Percentiles rank a stretch among this genome's conserved stretches.
phyloP scores from a whole-genome alignment of 495 filamentous ascomycete genomes.

The Thozetella sp. region DNA sequence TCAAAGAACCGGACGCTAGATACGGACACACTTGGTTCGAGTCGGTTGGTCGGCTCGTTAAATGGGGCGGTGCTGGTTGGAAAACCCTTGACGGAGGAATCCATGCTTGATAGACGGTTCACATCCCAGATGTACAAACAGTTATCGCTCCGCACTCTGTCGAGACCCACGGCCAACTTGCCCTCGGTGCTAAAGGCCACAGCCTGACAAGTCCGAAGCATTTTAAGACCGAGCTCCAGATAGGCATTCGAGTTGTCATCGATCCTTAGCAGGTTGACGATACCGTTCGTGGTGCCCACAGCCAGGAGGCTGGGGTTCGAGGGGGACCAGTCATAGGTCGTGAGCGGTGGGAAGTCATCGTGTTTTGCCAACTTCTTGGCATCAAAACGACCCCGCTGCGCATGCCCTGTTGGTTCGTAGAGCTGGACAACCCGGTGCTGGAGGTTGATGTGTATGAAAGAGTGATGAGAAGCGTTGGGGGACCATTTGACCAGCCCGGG shows the following conservation, averaged over 20 bases:
- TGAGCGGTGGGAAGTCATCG: constrained; percentile 80
- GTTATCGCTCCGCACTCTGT: constrained; percentile 88
- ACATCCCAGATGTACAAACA: constrained; percentile 95
- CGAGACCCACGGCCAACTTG: constrained; percentile 82
- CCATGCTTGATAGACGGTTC: constrained; percentile 58
- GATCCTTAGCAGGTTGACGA: constrained; percentile 79
- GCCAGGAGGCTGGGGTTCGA: constrained; percentile 69
- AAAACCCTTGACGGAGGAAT: constrained; percentile 33
- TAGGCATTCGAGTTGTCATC: constrained; percentile 65
- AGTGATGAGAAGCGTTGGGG: constrained; percentile 64
- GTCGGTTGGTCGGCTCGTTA: constrained; percentile 65
- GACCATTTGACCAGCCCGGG: constrained; percentile 81
- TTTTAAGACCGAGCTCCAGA: constrained; percentile 76
- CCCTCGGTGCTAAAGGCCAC: constrained; percentile 83
- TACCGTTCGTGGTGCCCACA: constrained; percentile 81
- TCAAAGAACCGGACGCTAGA: constrained; percentile 91
- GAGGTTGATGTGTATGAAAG: constrained; percentile 85
- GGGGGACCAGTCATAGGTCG: constrained; percentile 95
- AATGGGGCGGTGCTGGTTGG: constrained; percentile 32
- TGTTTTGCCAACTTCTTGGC: constrained; percentile 72
- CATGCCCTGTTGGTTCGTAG: constrained; percentile 68
- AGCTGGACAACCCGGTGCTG: constrained; percentile 77
- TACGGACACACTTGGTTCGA: constrained; percentile 84
- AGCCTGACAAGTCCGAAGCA: constrained; percentile 87
- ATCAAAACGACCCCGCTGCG: constrained; percentile 54